Evolutionary conservation across 2,329 filamentous ascomycete genomes (phyloP), one percentile per base, ranked within the genome.

Genomic region (Fusarium tjaetaba): DNA sequence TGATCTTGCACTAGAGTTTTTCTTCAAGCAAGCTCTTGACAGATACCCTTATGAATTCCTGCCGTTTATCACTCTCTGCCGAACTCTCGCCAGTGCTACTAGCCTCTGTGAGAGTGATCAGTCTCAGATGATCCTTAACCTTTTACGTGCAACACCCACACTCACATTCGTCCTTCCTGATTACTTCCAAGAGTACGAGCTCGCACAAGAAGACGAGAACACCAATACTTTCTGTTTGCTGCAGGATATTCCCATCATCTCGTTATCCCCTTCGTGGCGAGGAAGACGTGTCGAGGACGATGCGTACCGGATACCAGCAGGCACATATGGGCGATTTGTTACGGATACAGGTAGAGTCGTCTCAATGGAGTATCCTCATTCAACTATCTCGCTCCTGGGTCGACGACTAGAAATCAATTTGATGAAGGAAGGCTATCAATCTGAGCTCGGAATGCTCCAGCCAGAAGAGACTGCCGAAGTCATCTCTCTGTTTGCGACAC

Each of bases 1-100:
- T 55, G 79, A 83, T 15, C 75, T 78, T 46, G 79, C 94, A 24
- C 86, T 92, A 78, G 86, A 86, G 28, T 85, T 84, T 57, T 90
- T 88, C 70, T 89, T 97, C 38, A 85, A 89, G 56, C 89, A 93
- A 79, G 91, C 95, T 11, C 88, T 92, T 48, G 88, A 89, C 68
- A 91, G 96, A 62, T 98, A 95, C 79, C 96, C 96, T 1, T 96
- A 94, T 81, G 96, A 98, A 82, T 91, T 94, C 52, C 82, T 91
- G 6, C 94, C 95, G 2, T 94, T 97, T 76, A 83, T 97, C 68
- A 90, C 88, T 60, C 84, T 97, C 43, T 92, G 91, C 79, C 91
- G 90, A 62, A 89, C 88, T 43, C 83, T 97, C 22, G 88, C 78
- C 41, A 84, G 81, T 46, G 80, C 82, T 16, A 77, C 79, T 5